These are phyloP conservation scores for Cladorrhinum sp. DNA, from an alignment of 2,329 filamentous ascomycete species.

Conservation along the genomic window DNA sequence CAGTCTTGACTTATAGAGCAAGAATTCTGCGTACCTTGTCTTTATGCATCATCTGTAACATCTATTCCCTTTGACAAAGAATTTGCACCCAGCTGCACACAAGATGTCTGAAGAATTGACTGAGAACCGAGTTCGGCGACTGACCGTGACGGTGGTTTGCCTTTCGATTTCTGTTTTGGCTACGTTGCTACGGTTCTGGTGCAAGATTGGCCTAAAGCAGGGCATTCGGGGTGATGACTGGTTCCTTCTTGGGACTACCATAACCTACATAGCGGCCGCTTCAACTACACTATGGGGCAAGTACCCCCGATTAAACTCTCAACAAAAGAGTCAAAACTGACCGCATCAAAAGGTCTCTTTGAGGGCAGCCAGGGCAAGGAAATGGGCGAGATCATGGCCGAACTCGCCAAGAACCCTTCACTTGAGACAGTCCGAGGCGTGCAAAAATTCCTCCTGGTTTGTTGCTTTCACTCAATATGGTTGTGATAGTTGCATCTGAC, in stretches of 20 bases:
- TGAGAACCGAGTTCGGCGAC: background rate
- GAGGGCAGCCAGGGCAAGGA: background rate
- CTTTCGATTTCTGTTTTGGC: background rate
- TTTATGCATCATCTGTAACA: too few relatives aligned
- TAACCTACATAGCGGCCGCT: background rate
- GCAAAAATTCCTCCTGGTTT: constrained; percentile 1
- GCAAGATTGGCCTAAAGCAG: background rate
- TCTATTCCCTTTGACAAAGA: too few relatives aligned
- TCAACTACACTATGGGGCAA: background rate
- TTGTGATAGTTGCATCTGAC: background rate
- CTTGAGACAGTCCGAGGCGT: background rate
- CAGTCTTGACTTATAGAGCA: too few relatives aligned
- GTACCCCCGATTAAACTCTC: background rate
- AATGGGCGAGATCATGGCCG: background rate
- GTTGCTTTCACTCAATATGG: background rate
- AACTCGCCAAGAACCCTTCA: background rate
- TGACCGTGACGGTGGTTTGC: background rate
- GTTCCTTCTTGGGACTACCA: background rate
- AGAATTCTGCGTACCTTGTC: too few relatives aligned
- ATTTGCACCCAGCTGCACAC: too few relatives aligned
- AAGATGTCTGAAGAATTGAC: too few relatives aligned
- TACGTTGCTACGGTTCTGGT: background rate
- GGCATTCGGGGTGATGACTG: background rate
- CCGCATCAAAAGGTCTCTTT: background rate
- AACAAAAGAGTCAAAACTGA: background rate